A percentile compares a stretch with the other conserved stretches of the same genome.
phyloP scores from a whole-genome alignment of 768 basidiomycete species.

The Candolleomyces efflorescens region DNA sequence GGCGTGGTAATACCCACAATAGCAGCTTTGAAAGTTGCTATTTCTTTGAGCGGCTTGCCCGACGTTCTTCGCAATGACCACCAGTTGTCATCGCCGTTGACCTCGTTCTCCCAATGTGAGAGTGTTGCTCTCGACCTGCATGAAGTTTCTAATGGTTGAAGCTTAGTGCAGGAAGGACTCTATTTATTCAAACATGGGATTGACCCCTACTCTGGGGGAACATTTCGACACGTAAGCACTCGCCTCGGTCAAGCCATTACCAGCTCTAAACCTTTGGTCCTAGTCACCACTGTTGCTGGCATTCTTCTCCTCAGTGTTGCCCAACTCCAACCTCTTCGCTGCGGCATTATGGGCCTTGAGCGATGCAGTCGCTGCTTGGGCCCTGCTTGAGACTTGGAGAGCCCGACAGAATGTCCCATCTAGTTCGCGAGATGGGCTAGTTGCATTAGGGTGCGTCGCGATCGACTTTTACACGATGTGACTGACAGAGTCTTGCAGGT shows the following conservation, averaged over 20 bases:
- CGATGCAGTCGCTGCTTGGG: conserved; percentile 67
- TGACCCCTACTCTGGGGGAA: conserved; percentile 84
- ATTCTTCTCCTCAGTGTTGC: conserved; percentile 68
- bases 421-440: conserved; percentile 51
- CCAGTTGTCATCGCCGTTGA: conserved; percentile 77
- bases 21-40: conserved; percentile 43
- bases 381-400: conserved; percentile 65
- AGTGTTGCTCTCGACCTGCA: conserved; percentile 2
- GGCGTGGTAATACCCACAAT: conserved; percentile 35
- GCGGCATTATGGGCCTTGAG: conserved; percentile 66
- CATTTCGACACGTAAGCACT: conserved; percentile 75
- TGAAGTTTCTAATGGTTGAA: conserved; percentile 12
- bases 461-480: neutral
- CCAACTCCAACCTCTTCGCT: conserved; percentile 41
- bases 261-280: neutral
- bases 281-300: conserved; percentile 82
- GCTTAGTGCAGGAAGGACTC: conserved; percentile 85
- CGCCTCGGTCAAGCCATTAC: neutral
- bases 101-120: conserved; percentile 71
- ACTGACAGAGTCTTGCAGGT: conserved; percentile 41
- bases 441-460: conserved; percentile 62
- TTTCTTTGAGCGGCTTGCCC: conserved; percentile 49
- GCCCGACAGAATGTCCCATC: conserved; percentile 48
- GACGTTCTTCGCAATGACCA: conserved; percentile 60
- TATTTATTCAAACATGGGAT: conserved; percentile 74